Evolutionary conservation across 495 filamentous ascomycete genomes (phyloP).

Genomic region (Penicillium manginii): DNA sequence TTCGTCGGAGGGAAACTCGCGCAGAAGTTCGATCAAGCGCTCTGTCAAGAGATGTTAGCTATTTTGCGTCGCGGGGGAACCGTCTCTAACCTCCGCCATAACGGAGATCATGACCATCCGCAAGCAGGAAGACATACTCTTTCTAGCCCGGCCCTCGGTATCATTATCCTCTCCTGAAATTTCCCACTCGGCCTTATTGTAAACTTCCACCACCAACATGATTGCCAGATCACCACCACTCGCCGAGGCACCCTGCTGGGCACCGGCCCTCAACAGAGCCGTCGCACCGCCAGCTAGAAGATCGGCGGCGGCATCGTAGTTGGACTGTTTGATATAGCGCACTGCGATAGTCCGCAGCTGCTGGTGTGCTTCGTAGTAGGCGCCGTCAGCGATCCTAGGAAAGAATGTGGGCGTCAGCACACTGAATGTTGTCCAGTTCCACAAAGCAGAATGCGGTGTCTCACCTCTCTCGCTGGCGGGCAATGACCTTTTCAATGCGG

Average conservation of each 20-base stretch:
- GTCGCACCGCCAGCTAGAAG: constrained; percentile 83
- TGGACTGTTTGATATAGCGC: constrained; percentile 83
- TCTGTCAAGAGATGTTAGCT: constrained; percentile 33
- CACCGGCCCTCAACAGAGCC: constrained; percentile 79
- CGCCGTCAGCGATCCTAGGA: constrained; percentile 82
- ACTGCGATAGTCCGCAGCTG: constrained; percentile 92
- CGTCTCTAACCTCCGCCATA: background rate
- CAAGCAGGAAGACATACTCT: constrained; percentile 39
- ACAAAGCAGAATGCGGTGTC: constrained; percentile 12
- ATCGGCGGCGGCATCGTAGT: constrained; percentile 83
- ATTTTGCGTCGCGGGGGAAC: background rate
- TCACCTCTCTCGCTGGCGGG: constrained; percentile 71
- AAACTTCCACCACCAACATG: constrained; percentile 82
- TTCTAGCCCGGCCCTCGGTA: constrained; percentile 41
- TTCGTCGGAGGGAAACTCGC: constrained; percentile 80
- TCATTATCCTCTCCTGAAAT: constrained; percentile 62
- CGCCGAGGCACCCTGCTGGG: constrained; percentile 71
- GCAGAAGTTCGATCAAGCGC: constrained; percentile 65
- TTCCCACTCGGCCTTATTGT: constrained; percentile 77
- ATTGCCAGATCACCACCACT: constrained; percentile 90
- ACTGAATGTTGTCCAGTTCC: constrained; percentile 1
- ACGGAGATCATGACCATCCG: background rate
- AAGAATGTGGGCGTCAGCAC: constrained; percentile 18
- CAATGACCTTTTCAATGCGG: constrained; percentile 75
- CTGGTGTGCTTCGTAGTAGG: constrained; percentile 97